phyloP scores from a whole-genome alignment of 495 filamentous ascomycete species.

The Parathielavia appendiculata region DNA sequence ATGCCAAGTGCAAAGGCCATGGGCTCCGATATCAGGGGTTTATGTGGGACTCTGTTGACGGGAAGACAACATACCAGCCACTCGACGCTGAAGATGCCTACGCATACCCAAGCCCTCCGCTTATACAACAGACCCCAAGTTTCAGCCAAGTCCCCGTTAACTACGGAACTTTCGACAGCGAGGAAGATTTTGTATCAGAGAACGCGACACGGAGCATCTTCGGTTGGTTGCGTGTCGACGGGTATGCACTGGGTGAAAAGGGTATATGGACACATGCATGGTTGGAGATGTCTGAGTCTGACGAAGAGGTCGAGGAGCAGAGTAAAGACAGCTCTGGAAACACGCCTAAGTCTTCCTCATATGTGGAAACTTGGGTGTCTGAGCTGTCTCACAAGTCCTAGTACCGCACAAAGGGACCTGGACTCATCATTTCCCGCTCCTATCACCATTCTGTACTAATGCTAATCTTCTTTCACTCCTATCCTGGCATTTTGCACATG shows the following conservation, averaged over 20 bases:
- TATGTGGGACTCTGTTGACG: constrained; percentile 11
- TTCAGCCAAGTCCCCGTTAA: background rate
- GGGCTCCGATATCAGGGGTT: constrained; percentile 19
- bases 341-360: no score
- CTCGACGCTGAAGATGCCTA: background rate
- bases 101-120: background rate
- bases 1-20: constrained; percentile 15
- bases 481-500: no score
- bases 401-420: no score
- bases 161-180: constrained; percentile 10
- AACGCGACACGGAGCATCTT: constrained; percentile 19
- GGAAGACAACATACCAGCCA: background rate
- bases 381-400: no score
- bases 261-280: constrained; percentile 22
- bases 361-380: no score
- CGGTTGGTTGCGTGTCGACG: constrained; percentile 3
- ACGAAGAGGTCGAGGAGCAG: no score
- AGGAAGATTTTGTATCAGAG: constrained; percentile 17
- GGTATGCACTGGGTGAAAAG: constrained; percentile 12
- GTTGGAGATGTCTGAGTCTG: constrained; percentile 17
- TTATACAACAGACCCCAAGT: no score
- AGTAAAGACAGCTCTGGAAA: no score
- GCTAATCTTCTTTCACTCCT: no score
- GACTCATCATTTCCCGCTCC: no score
- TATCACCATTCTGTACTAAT: no score